A percentile compares a stretch with the other conserved stretches of the same genome.
phyloP scores from a whole-genome alignment of 352 stramenopile genomes.

The Peronospora belbahrii region DNA sequence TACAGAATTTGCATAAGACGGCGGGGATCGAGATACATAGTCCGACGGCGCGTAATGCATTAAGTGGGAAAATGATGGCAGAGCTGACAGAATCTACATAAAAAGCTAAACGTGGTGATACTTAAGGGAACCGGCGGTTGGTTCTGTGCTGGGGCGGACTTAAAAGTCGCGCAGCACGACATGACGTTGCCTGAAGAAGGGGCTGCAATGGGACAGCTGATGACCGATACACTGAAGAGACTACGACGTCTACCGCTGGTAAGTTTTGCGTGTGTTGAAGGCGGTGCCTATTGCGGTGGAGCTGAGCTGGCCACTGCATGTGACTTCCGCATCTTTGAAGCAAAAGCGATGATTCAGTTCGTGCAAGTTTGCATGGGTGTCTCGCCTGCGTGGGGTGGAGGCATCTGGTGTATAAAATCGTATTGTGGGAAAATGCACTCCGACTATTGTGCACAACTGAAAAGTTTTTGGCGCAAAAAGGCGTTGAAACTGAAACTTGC shows the following conservation, averaged over 20 bases:
- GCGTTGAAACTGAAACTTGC: conserved; percentile 57
- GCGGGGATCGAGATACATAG: conserved; percentile 70
- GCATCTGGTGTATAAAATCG: conserved; percentile 65
- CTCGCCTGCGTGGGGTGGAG: conserved; percentile 78
- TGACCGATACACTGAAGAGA: conserved; percentile 64
- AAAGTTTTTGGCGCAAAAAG: conserved; percentile 36
- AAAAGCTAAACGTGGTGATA: conserved; percentile 55
- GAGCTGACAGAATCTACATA: conserved; percentile 59
- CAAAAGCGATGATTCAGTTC: conserved; percentile 72
- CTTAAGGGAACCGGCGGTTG: conserved; percentile 46
- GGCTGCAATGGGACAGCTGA: conserved; percentile 58
- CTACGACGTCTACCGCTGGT: conserved; percentile 72
- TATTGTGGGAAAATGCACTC: conserved; percentile 64
- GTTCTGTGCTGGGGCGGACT: conserved; percentile 83
- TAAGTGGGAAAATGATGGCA: conserved; percentile 87
- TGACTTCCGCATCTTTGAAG: conserved; percentile 69
- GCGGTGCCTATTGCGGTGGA: conserved; percentile 73
- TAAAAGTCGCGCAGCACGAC: conserved; percentile 69
- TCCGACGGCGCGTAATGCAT: conserved; percentile 52
- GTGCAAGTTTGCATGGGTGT: conserved; percentile 81
- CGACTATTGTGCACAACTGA: conserved; percentile 63
- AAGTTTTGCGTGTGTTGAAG: conserved; percentile 72
- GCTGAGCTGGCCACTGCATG: conserved; percentile 77
- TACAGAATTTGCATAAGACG: conserved; percentile 32
- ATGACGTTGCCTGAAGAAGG: conserved; percentile 61